Conservation (phyloP, 805 yeast species). For the Yarrowia phangngaensis region DNA sequence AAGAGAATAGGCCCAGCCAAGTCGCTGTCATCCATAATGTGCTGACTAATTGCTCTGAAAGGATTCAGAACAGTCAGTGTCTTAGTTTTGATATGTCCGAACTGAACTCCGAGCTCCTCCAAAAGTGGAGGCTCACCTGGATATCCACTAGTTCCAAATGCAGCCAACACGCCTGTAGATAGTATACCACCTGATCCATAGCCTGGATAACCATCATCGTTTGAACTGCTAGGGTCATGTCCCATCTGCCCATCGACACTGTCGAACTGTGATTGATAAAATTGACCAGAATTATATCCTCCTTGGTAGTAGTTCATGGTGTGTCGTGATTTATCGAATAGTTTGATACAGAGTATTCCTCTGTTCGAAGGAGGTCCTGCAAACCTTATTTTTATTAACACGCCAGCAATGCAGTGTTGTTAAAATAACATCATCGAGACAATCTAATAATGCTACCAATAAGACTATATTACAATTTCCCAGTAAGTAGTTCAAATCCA, state of each 20-base stretch:
- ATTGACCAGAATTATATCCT: slow-evolving; percentile 16
- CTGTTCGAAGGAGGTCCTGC: too few species aligned
- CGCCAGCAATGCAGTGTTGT: too few species aligned
- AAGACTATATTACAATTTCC: background rate
- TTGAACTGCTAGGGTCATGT: background rate
- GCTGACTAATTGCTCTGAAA: slow-evolving; percentile 59
- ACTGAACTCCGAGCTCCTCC: slow-evolving; percentile 91
- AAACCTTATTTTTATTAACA: too few species aligned
- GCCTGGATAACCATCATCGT: slow-evolving; percentile 6
- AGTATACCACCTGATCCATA: slow-evolving; percentile 43
- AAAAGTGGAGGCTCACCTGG: slow-evolving; percentile 91
- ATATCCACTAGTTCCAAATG: slow-evolving; percentile 88
- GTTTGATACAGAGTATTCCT: too few species aligned
- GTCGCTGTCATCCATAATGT: slow-evolving; percentile 82
- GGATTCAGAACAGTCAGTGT: slow-evolving; percentile 86
- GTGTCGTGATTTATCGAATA: too few species aligned
- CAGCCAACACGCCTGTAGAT: slow-evolving; percentile 78
- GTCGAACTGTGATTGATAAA: slow-evolving; percentile 22
- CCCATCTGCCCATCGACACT: slow-evolving; percentile 23
- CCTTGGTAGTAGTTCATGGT: slow-evolving; percentile 26
- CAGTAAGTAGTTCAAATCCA: slow-evolving; percentile 43
- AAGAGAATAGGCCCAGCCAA: slow-evolving; percentile 93
- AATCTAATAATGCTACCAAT: too few species aligned
- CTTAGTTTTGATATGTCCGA: slow-evolving; percentile 65
- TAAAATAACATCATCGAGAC: too few species aligned